Base-by-base conservation (phyloP, 257 asterid genomes). In the Capsicum rhomboideum region DNA sequence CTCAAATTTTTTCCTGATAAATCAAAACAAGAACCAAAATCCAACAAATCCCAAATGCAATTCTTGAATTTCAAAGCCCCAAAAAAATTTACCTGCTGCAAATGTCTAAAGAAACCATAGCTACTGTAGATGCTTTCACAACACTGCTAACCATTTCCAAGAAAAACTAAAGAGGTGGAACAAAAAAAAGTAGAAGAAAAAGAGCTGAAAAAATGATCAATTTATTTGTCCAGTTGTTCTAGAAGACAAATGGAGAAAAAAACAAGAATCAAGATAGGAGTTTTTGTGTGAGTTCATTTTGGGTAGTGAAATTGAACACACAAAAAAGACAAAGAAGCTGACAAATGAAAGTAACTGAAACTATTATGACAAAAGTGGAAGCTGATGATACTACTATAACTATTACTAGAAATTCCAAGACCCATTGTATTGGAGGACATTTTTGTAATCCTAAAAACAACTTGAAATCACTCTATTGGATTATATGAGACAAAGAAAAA, bases 21-120 rank as follows among this genome's bases (percentile, higher is more conserved):
- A 44, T 12, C 3, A 72, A 72, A 72, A 12, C 79, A 72, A 21
- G 20, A 82, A 40, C 6, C 86, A 20, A 21, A 81, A 40, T 44
- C 58, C 37, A 40, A 8, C 61, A 61, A 81, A 81, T 2, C 61
- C 84, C 58, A 46, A 21, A 79, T 72, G 78, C 79, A 86, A 56
- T 10, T 71, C 80, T 83, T 54, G 63, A 77, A 83, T 9, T 44
- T 74, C 7, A 63, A 8, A 80, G n/a, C 68, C 50, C 58, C 87
- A 66, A 86, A 31, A 14, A 78, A 82, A 71, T 86, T 26, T 90
- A 95, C 99, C 98, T 91, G 89, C 88, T 77, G 87, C 83, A 84
- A 86, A 83, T 79, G 54, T 85, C 87, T 83, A 85, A 68, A 64
- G 89, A 86, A 79, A 80, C 84, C 85, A 82, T 82, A 82, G 88